Percentiles rank a stretch among this genome's conserved stretches.
Evolutionary conservation across 1,284 basidiomycete genomes (phyloP).

Genomic region (Cryptococcus jaspeensis): DNA sequence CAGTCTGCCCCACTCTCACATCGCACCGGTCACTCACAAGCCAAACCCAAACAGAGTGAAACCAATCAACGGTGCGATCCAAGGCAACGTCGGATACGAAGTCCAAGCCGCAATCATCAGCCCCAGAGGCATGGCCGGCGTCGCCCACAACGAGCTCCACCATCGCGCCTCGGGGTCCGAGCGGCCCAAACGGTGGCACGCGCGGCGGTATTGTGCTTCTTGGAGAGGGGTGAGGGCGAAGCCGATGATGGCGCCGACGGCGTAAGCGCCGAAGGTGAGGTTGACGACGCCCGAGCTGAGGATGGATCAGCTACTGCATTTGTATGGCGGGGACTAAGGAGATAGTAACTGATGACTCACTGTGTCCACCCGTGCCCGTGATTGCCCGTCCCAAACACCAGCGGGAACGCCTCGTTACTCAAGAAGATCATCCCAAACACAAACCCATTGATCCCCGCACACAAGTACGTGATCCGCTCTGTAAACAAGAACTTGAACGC

Average conservation of each 20-base stretch:
- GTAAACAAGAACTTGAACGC: slow-evolving; percentile 36
- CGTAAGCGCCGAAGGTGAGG: slow-evolving; percentile 33
- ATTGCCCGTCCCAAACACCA: slow-evolving; percentile 35
- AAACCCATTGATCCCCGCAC: slow-evolving; percentile 36
- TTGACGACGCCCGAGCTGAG: slow-evolving; percentile 31
- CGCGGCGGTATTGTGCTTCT: slow-evolving; percentile 26
- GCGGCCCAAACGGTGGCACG: slow-evolving; percentile 11
- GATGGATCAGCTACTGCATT: neutral
- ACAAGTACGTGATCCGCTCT: slow-evolving; percentile 37
- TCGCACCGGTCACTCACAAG: slow-evolving; percentile 24
- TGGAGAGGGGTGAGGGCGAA: slow-evolving; percentile 30
- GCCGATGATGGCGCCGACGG: slow-evolving; percentile 30
- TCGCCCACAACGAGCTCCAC: slow-evolving; percentile 32
- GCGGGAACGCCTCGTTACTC: slow-evolving; percentile 39
- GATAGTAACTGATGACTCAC: slow-evolving; percentile 26
- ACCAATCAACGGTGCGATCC: slow-evolving; percentile 36
- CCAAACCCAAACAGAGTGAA: slow-evolving; percentile 38
- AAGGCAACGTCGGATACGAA: slow-evolving; percentile 26
- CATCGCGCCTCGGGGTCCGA: slow-evolving; percentile 36
- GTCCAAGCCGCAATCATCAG: slow-evolving; percentile 44
- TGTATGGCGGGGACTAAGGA: neutral
- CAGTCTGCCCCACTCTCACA: neutral
- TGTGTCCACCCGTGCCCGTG: slow-evolving; percentile 33
- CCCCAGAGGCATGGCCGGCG: slow-evolving; percentile 33
- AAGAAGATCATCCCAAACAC: slow-evolving; percentile 41